Conservation (phyloP, 1,139 yeast species). For the Eremothecium cymbalariae region DNA sequence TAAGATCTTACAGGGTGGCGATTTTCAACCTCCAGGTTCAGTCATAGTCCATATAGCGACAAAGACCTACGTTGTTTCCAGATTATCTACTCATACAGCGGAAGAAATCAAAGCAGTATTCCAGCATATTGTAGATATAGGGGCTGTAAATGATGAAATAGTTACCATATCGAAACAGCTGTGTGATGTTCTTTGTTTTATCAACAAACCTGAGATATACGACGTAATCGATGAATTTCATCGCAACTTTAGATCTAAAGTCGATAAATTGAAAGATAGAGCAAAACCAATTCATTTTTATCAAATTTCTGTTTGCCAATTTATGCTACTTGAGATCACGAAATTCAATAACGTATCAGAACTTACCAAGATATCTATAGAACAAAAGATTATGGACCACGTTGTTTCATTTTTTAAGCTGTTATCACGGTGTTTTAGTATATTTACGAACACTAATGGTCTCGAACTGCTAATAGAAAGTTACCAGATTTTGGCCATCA, state of each 20-base stretch:
- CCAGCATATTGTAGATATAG: constrained; percentile 19
- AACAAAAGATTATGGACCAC: constrained; percentile 20
- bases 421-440: constrained; percentile 17
- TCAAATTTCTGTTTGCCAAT: constrained; percentile 25
- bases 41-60: constrained; percentile 14
- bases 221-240: constrained; percentile 22
- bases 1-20: constrained; percentile 12
- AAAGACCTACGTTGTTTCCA: constrained; percentile 19
- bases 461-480: constrained; percentile 16
- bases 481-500: constrained; percentile 17
- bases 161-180: constrained; percentile 12
- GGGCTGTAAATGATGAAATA: constrained; percentile 24
- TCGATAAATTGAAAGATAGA: constrained; percentile 15
- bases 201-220: constrained; percentile 17
- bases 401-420: constrained; percentile 24
- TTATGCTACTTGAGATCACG: constrained; percentile 24
- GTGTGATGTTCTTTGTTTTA: constrained; percentile 17
- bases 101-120: constrained; percentile 14
- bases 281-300: constrained; percentile 31
- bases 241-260: constrained; percentile 23
- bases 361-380: constrained; percentile 12
- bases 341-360: constrained; percentile 18
- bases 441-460: constrained; percentile 8
- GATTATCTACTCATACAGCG: constrained; percentile 13
- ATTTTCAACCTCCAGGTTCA: constrained; percentile 15